A percentile compares a stretch with the other conserved stretches of the same genome.
Conservation (phyloP, 371 early-diverging fungal genomes). For the Syncephalastrum sp. region DNA sequence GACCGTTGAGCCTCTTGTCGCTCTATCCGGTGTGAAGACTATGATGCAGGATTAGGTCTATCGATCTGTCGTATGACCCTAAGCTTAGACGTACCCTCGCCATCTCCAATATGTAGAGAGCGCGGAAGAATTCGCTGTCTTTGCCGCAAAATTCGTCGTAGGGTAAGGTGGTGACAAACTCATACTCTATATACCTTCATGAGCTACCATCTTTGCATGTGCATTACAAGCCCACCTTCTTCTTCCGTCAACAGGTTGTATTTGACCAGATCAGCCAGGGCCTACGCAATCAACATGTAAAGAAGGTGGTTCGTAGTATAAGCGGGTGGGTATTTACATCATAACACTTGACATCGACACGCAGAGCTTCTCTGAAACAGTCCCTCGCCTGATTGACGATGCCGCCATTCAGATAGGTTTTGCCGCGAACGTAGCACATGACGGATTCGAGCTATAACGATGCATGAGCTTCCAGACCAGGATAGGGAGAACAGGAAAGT, state of each 20-base stretch:
- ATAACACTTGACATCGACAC: constrained; percentile 66
- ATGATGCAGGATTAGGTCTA: not conserved
- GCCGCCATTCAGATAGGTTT: constrained; percentile 51
- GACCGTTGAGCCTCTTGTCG: constrained; percentile 39
- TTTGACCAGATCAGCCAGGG: constrained; percentile 57
- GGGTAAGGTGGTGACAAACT: constrained; percentile 53
- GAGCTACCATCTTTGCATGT: not conserved
- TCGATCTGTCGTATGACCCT: not conserved
- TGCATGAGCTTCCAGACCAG: not conserved
- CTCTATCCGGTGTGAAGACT: constrained; percentile 43
- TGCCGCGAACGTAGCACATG: constrained; percentile 65
- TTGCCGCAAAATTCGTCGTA: constrained; percentile 56
- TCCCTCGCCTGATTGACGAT: constrained; percentile 57
- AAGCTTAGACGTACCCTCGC: constrained; percentile 45
- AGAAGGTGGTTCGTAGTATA: constrained; percentile 6
- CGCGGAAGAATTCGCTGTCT: constrained; percentile 59
- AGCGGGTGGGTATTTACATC: constrained; percentile 37
- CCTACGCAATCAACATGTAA: constrained; percentile 27
- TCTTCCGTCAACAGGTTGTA: constrained; percentile 61
- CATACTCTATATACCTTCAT: constrained; percentile 44
- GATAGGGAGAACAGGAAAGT: not conserved
- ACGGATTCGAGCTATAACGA: constrained; percentile 56
- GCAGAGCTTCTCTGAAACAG: constrained; percentile 64
- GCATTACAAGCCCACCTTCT: constrained; percentile 49
- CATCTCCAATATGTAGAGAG: constrained; percentile 57